Conservation (phyloP, 2,329 filamentous ascomycete species). For the Biscogniauxia sp. region DNA sequence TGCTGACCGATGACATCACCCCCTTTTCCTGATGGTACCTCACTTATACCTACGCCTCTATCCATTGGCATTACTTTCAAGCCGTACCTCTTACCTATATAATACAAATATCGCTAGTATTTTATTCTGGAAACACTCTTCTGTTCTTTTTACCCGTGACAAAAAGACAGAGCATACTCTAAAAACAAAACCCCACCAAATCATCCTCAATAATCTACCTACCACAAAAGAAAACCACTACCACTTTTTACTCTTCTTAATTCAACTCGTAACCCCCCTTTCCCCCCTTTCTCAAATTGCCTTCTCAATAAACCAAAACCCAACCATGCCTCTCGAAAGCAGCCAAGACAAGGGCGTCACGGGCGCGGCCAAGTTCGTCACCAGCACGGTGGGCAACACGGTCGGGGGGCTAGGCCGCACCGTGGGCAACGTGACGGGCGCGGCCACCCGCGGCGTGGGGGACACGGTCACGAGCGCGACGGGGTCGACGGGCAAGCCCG, state of each 20-base stretch:
- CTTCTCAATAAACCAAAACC: neutral
- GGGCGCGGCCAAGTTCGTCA: constrained; percentile 35
- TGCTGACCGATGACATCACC: neutral
- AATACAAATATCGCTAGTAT: neutral
- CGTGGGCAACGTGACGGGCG: constrained; percentile 35
- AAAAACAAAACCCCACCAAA: too few relatives aligned
- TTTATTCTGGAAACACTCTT: too few relatives aligned
- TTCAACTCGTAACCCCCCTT: neutral
- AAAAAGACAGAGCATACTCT: too few relatives aligned
- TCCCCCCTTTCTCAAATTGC: too few relatives aligned
- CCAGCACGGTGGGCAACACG: constrained; percentile 32
- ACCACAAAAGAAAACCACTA: neutral
- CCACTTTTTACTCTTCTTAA: neutral
- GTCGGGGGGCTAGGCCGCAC: constrained; percentile 32
- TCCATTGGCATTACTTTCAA: neutral
- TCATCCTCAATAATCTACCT: neutral
- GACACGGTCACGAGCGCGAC: constrained; percentile 45
- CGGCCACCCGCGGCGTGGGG: constrained; percentile 43
- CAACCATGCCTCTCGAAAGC: constrained; percentile 31
- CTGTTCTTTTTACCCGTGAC: too few relatives aligned
- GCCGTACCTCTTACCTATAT: too few relatives aligned
- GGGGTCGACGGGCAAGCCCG: constrained; percentile 43
- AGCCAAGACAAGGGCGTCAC: constrained; percentile 30
- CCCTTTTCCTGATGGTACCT: neutral
- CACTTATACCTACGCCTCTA: too few relatives aligned